Conservation (phyloP, 1,284 basidiomycete genomes). For the Quambalaria eucalypti region DNA sequence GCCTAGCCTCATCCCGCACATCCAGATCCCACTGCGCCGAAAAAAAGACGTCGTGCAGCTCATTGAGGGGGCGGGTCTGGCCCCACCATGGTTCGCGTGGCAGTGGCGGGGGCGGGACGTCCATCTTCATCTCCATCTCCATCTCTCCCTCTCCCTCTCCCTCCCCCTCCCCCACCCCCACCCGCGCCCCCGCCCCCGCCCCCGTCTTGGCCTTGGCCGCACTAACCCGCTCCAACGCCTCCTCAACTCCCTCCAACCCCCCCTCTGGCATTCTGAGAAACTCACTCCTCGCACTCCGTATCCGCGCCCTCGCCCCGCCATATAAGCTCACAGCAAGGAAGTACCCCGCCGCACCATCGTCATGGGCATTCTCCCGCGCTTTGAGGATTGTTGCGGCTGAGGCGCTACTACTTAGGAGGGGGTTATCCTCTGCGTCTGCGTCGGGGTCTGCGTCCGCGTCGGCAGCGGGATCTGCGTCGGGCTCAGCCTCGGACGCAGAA, state of each 20-base stretch:
- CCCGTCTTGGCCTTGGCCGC: too few relatives aligned
- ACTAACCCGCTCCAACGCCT: conserved; percentile 9
- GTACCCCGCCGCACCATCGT: conserved; percentile 91
- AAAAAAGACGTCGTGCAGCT: conserved; percentile 23
- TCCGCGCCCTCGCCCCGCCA: conserved; percentile 71
- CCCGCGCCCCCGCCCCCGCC: not conserved
- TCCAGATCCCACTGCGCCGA: conserved; percentile 28
- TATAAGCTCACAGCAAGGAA: conserved; percentile 90
- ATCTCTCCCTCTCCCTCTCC: not conserved
- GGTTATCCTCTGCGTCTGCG: not conserved
- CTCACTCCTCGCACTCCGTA: conserved; percentile 66
- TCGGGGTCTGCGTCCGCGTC: not conserved
- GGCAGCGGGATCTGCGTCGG: not conserved
- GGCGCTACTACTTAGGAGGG: conserved; percentile 20
- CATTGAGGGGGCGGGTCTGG: conserved; percentile 9
- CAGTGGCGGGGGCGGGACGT: conserved; percentile 15
- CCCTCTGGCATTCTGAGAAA: conserved; percentile 56
- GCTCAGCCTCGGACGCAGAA: not conserved
- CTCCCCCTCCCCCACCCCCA: not conserved
- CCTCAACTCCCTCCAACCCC: conserved; percentile 20
- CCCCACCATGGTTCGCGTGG: conserved; percentile 1
- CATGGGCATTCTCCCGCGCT: conserved; percentile 62
- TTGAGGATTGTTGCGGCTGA: conserved; percentile 20
- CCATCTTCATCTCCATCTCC: too few relatives aligned
- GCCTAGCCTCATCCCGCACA: conserved; percentile 21